Evolutionary conservation across 176 grass and related monocot genomes (phyloP).

Genomic region (Canna indica): DNA sequence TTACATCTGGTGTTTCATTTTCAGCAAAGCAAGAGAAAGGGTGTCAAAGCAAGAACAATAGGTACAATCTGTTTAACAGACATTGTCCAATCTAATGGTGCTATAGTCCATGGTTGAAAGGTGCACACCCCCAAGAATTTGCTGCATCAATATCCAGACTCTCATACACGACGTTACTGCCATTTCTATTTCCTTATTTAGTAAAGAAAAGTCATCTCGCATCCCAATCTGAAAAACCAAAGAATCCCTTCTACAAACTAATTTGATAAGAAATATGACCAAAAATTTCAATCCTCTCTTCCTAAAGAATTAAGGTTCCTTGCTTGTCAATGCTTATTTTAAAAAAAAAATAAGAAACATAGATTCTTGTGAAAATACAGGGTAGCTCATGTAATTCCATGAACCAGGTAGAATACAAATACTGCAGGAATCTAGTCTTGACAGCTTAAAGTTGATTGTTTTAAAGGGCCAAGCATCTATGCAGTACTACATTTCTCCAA

Average conservation of each 20-base stretch:
- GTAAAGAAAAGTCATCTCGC: too few relatives aligned
- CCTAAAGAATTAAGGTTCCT: background rate
- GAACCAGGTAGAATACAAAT: background rate
- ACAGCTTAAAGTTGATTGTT: background rate
- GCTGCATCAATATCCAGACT: background rate
- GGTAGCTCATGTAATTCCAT: background rate
- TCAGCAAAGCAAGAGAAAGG: background rate
- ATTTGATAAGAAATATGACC: too few relatives aligned
- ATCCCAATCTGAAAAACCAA: too few relatives aligned
- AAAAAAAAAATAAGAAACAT: background rate
- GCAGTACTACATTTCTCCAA: background rate
- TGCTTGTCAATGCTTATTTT: background rate
- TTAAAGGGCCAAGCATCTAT: background rate
- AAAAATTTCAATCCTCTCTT: background rate
- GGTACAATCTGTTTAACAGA: background rate
- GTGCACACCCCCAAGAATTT: background rate
- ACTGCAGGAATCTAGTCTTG: background rate
- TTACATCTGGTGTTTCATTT: background rate
- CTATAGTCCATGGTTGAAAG: background rate
- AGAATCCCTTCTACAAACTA: too few relatives aligned
- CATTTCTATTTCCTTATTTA: too few relatives aligned
- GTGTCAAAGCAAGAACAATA: background rate
- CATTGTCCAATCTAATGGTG: background rate
- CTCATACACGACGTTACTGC: background rate
- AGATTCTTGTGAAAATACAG: background rate